phyloP scores from a whole-genome alignment of 495 filamentous ascomycete genomes.

The Hypomontagnella monticulosa region DNA sequence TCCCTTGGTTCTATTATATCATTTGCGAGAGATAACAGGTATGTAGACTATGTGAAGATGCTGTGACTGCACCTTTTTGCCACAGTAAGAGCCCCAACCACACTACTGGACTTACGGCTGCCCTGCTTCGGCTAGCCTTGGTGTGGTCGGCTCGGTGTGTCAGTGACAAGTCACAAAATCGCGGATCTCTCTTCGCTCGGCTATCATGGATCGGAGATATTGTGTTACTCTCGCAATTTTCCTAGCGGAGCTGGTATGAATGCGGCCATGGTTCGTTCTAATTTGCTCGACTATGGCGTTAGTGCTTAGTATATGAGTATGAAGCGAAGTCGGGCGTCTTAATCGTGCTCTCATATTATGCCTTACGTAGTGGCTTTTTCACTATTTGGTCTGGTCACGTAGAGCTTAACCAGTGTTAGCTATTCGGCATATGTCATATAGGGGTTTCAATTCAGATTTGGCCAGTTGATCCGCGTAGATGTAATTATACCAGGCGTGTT shows the following conservation, averaged over 20 bases:
- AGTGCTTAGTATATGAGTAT: not conserved
- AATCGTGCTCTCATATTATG: not conserved
- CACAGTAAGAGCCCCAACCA: conserved; percentile 8
- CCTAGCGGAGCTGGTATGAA: not conserved
- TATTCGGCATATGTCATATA: not conserved
- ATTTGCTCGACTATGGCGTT: not conserved
- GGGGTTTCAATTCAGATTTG: not conserved
- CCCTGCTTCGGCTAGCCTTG: not conserved
- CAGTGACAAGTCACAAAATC: too few relatives aligned
- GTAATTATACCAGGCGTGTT: not conserved
- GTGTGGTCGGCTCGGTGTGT: not conserved
- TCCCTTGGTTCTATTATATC: not conserved
- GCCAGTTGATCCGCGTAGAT: not conserved
- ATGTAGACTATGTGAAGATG: conserved; percentile 1
- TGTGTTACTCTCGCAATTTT: conserved; percentile 15
- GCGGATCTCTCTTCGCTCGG: conserved; percentile 1
- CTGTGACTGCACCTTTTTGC: not conserved
- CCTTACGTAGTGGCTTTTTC: not conserved
- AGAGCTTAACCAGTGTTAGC: too few relatives aligned
- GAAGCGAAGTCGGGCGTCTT: not conserved
- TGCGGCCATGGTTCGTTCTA: not conserved
- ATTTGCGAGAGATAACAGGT: conserved; percentile 28
- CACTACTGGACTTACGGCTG: not conserved
- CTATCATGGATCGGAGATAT: conserved; percentile 3
- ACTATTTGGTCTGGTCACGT: not conserved